Evolutionary conservation across 1,284 basidiomycete genomes (phyloP).

Genomic region (Inonotus hispidus): DNA sequence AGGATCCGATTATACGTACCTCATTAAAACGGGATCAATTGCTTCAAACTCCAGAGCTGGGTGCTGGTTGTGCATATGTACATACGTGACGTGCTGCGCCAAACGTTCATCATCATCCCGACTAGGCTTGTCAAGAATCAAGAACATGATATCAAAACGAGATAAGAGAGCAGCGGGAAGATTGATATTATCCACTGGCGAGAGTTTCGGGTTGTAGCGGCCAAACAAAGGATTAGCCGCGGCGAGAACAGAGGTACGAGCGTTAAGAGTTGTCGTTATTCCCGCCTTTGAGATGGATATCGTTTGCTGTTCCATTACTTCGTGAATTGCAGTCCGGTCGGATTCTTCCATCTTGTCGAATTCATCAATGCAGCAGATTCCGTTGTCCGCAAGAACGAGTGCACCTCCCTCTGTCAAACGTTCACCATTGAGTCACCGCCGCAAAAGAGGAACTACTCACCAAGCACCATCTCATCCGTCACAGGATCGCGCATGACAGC

Average conservation of each 20-base stretch:
- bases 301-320: conserved; percentile 99
- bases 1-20: conserved; percentile 40
- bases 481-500: conserved; percentile 99
- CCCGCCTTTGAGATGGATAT: conserved; percentile 99
- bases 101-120: conserved; percentile 94
- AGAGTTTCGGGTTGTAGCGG: conserved; percentile 95
- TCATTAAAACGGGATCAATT: conserved; percentile 83
- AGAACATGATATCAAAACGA: conserved; percentile 94
- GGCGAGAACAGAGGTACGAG: conserved; percentile 96
- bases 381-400: conserved; percentile 96
- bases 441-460: conserved; percentile 41
- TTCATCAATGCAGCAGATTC: conserved; percentile 99
- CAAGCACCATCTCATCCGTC: conserved; percentile 98
- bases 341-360: conserved; percentile 99
- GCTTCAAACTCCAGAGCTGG: conserved; percentile 83
- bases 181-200: conserved; percentile 99
- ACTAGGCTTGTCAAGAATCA: conserved; percentile 94
- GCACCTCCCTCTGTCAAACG: conserved; percentile 88
- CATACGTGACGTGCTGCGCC: conserved; percentile 95
- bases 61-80: conserved; percentile 94
- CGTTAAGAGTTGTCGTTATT: conserved; percentile 97
- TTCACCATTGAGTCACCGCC: conserved; percentile 16
- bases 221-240: conserved; percentile 98
- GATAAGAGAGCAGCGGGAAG: conserved; percentile 94
- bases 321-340: conserved; percentile 97